phyloP scores from a whole-genome alignment of 495 filamentous ascomycete genomes.

The Ramalina intermedia region DNA sequence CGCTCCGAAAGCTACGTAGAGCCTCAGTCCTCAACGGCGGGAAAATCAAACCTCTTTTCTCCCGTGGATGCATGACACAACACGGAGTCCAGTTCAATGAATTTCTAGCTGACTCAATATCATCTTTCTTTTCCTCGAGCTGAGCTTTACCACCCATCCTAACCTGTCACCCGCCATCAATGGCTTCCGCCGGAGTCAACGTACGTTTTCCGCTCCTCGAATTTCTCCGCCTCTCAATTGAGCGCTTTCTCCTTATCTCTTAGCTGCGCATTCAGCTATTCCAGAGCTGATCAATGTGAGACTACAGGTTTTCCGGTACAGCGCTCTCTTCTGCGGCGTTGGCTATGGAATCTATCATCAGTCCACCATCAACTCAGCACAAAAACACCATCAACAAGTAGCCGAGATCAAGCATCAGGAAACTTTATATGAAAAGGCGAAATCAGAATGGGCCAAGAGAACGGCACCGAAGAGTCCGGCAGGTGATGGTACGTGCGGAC shows the following conservation, averaged over 20 bases:
- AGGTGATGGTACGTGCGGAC: conserved; percentile 41
- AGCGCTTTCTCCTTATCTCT: conserved; percentile 10
- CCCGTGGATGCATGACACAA: too few relatives aligned
- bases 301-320: conserved; percentile 84
- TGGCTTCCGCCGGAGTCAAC: conserved; percentile 23
- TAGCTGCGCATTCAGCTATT: background rate
- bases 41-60: too few relatives aligned
- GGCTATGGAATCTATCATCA: conserved; percentile 92
- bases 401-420: conserved; percentile 78
- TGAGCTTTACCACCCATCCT: too few relatives aligned
- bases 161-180: background rate
- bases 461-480: conserved; percentile 39
- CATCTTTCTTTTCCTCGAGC: too few relatives aligned
- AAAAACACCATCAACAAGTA: conserved; percentile 51
- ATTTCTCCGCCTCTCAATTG: conserved; percentile 4
- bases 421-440: conserved; percentile 76
- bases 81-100: too few relatives aligned
- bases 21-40: too few relatives aligned
- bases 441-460: conserved; percentile 74
- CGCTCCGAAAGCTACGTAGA: too few relatives aligned
- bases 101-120: too few relatives aligned
- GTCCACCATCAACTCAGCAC: conserved; percentile 48
- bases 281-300: background rate
- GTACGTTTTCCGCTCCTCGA: conserved; percentile 15
- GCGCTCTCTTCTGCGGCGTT: conserved; percentile 72